These are phyloP conservation scores for Coemansia aciculifera DNA, from an alignment of 192 early-diverging fungal genomes.

Conservation along the genomic window DNA sequence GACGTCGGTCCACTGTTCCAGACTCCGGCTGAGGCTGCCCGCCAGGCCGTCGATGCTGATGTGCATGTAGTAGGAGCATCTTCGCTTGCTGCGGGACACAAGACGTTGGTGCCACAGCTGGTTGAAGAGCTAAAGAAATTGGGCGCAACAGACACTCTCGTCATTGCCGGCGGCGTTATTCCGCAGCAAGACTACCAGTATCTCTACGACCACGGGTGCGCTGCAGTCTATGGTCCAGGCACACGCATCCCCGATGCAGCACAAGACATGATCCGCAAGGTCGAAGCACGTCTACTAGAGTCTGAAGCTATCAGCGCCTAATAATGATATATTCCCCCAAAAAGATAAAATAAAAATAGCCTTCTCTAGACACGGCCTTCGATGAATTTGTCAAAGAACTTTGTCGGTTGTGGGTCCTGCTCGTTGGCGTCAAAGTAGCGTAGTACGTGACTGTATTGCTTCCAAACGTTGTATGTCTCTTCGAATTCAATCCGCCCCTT, in stretches of 20 bases:
- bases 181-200: conserved; percentile 87
- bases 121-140: conserved; percentile 75
- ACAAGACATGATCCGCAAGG: conserved; percentile 74
- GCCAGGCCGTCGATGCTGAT: conserved; percentile 86
- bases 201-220: conserved; percentile 77
- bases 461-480: conserved; percentile 92
- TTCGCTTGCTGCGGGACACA: conserved; percentile 88
- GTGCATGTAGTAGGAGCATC: conserved; percentile 87
- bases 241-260: conserved; percentile 83
- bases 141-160: conserved; percentile 70
- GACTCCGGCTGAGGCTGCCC: conserved; percentile 85
- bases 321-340: neutral
- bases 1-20: conserved; percentile 88
- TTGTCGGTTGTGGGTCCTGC: conserved; percentile 64
- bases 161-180: conserved; percentile 85
- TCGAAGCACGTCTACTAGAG: conserved; percentile 51
- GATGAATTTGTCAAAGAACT: conserved; percentile 81
- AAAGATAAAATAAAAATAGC: neutral
- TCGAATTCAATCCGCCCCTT: conserved; percentile 87
- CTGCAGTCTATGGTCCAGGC: conserved; percentile 84
- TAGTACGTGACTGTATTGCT: conserved; percentile 84
- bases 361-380: conserved; percentile 54
- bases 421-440: conserved; percentile 84
- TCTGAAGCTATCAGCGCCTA: conserved; percentile 5
- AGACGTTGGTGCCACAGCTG: conserved; percentile 80